Evolutionary conservation across 208 protist species (phyloP).

Genomic region (Porcisia hertigi): DNA sequence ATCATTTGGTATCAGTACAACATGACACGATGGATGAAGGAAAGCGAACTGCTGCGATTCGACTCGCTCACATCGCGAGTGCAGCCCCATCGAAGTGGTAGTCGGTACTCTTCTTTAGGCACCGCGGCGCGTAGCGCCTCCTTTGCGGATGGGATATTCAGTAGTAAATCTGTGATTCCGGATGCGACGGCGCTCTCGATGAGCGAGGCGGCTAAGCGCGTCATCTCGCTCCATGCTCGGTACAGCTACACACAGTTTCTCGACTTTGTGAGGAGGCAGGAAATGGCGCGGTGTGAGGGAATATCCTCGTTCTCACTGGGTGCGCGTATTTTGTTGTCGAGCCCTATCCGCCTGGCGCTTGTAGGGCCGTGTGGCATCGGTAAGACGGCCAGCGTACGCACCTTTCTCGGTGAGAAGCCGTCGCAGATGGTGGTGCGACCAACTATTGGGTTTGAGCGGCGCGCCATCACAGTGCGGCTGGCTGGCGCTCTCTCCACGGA

Average conservation of each 20-base stretch:
- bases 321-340: constrained; percentile 67
- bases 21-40: constrained; percentile 60
- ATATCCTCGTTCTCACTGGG: constrained; percentile 76
- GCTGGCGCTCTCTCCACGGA: constrained; percentile 50
- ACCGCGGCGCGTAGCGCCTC: not conserved
- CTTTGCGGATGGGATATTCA: constrained; percentile 13
- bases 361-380: constrained; percentile 74
- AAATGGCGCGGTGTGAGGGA: constrained; percentile 79
- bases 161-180: constrained; percentile 30
- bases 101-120: constrained; percentile 11
- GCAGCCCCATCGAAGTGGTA: constrained; percentile 15
- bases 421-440: constrained; percentile 34
- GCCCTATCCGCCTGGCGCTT: constrained; percentile 70
- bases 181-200: constrained; percentile 53
- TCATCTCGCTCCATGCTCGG: constrained; percentile 83
- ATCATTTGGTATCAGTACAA: constrained; percentile 90
- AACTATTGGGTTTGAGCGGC: constrained; percentile 67
- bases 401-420: constrained; percentile 39
- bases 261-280: constrained; percentile 73
- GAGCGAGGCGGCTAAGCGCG: constrained; percentile 69
- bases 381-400: constrained; percentile 60
- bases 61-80: constrained; percentile 14
- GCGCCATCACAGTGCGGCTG: constrained; percentile 43
- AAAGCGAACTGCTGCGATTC: constrained; percentile 44
- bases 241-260: constrained; percentile 92